Evolutionary conservation across 345 rosid genomes (phyloP).

Genomic region (Citrus unshiu): DNA sequence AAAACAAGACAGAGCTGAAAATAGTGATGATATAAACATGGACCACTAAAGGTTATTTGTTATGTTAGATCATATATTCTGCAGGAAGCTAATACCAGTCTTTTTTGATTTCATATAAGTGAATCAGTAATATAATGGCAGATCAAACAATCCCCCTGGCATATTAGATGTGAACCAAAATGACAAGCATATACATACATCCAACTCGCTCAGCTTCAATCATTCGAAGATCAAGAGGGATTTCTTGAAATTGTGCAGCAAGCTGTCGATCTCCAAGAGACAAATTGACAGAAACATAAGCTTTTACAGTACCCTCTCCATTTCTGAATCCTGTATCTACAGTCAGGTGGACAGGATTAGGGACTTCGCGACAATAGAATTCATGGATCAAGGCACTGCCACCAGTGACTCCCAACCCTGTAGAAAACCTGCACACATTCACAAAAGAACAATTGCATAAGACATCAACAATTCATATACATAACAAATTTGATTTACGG

Average conservation of each 20-base stretch:
- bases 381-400: constrained; percentile 94
- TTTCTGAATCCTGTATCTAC: constrained; percentile 80
- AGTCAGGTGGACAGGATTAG: constrained; percentile 86
- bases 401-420: constrained; percentile 87
- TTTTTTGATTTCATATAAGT: too few species aligned
- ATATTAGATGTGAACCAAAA: background rate
- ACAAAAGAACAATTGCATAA: constrained; percentile 5
- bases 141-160: background rate
- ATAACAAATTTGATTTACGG: background rate
- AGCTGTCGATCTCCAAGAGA: constrained; percentile 81
- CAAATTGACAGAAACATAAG: constrained; percentile 69
- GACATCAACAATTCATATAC: background rate
- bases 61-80: background rate
- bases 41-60: background rate
- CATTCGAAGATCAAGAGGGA: constrained; percentile 94
- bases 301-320: constrained; percentile 81
- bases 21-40: background rate
- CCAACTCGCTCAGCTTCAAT: constrained; percentile 93
- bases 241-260: constrained; percentile 95
- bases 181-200: constrained; percentile 47
- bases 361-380: constrained; percentile 80
- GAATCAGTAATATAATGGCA: background rate
- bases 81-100: background rate
- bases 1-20: background rate
- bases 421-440: constrained; percentile 67